These are phyloP conservation scores for Suillus americanus DNA, from an alignment of 768 basidiomycete genomes.

Conservation along the genomic window DNA sequence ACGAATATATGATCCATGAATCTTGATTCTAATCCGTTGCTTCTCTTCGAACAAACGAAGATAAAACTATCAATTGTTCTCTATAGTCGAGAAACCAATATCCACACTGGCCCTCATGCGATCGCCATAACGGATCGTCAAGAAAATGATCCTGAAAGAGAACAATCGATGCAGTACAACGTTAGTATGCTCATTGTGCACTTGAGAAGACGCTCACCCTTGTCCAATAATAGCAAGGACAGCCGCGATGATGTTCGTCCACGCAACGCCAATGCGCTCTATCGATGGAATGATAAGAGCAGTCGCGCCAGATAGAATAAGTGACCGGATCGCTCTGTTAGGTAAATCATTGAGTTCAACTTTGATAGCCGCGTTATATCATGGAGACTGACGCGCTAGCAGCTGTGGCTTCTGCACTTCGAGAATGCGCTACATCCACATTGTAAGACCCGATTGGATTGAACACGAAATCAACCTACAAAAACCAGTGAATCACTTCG, in stretches of 20 bases:
- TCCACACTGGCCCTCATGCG: slow-evolving; percentile 51
- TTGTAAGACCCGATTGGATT: neutral
- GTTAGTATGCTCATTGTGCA: neutral
- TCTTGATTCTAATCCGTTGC: neutral
- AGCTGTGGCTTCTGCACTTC: slow-evolving; percentile 33
- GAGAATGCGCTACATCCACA: neutral
- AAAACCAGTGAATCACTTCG: neutral
- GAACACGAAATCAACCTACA: neutral
- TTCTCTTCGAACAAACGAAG: neutral
- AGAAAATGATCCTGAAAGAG: slow-evolving; percentile 40
- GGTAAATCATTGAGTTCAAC: neutral
- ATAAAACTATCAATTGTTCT: slow-evolving; percentile 31
- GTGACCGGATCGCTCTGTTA: slow-evolving; percentile 45
- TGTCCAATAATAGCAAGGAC: slow-evolving; percentile 45
- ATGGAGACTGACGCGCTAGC: slow-evolving; percentile 42
- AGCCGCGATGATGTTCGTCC: slow-evolving; percentile 45
- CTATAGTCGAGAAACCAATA: slow-evolving; percentile 46
- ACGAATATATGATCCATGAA: too few species aligned
- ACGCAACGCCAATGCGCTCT: slow-evolving; percentile 44
- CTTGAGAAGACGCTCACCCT: slow-evolving; percentile 35
- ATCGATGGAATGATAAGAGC: slow-evolving; percentile 53
- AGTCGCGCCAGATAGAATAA: slow-evolving; percentile 44
- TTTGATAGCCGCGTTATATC: neutral
- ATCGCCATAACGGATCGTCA: slow-evolving; percentile 49
- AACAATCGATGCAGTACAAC: neutral